Conservation (phyloP, 2,329 filamentous ascomycete species). For the Cladorrhinum sp. region DNA sequence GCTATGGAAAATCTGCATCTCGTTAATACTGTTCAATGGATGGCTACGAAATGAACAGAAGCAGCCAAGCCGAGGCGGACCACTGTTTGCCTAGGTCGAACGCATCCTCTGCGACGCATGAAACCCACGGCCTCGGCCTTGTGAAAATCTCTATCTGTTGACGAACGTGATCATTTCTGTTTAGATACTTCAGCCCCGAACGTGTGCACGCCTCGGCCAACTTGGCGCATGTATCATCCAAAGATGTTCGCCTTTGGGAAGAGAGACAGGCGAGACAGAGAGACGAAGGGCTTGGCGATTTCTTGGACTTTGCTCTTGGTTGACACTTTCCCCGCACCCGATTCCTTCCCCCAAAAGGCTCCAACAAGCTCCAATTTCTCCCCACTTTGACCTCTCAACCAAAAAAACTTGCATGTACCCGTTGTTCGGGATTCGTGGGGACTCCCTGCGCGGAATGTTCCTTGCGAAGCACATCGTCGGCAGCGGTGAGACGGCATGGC, state of each 20-base stretch:
- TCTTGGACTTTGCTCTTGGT: constrained; percentile 4
- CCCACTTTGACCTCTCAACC: background rate
- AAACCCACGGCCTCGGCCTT: constrained; percentile 1
- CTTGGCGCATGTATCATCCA: constrained; percentile 1
- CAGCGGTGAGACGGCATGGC: background rate
- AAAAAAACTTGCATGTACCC: background rate
- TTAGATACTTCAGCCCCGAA: constrained; percentile 3
- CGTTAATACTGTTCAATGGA: background rate
- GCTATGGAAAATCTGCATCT: background rate
- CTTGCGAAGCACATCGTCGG: background rate
- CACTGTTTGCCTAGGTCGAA: background rate
- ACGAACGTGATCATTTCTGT: background rate
- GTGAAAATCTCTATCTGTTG: background rate
- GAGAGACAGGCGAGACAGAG: background rate
- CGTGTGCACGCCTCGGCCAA: background rate
- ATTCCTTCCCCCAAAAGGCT: constrained; percentile 3
- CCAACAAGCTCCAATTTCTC: background rate
- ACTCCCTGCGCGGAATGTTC: background rate
- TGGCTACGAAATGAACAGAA: constrained; percentile 7
- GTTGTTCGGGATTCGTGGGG: background rate
- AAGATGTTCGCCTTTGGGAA: background rate
- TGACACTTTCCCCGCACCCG: constrained; percentile 5
- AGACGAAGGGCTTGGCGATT: background rate
- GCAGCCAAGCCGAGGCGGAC: constrained; percentile 9
- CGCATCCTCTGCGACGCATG: background rate